Evolutionary conservation across 2,329 filamentous ascomycete species (phyloP).

Genomic region (Decorospora gaudefroyi): DNA sequence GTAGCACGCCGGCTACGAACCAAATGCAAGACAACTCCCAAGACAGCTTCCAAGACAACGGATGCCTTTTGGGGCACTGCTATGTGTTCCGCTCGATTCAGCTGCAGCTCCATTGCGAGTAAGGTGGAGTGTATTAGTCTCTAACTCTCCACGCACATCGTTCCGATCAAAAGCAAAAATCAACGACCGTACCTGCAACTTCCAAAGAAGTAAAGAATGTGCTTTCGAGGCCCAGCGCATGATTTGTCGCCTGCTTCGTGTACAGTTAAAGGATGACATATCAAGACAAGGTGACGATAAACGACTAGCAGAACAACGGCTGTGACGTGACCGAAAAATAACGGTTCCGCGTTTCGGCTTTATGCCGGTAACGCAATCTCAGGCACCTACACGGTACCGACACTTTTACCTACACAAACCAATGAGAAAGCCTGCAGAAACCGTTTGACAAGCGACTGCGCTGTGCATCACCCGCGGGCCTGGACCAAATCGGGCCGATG

Average conservation of each 20-base stretch:
- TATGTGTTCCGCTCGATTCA: not conserved
- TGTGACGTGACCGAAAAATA: constrained; percentile 3
- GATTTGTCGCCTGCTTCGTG: too few relatives aligned
- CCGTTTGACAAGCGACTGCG: constrained; percentile 2
- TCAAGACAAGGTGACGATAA: not conserved
- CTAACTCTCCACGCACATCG: too few relatives aligned
- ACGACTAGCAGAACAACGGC: constrained; percentile 1
- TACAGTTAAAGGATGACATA: too few relatives aligned
- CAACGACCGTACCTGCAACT: too few relatives aligned
- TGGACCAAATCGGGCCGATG: constrained; percentile 18
- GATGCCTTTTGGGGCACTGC: not conserved
- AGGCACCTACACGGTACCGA: not conserved
- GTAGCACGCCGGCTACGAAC: too few relatives aligned
- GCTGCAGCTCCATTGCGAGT: too few relatives aligned
- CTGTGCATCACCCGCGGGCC: constrained; percentile 8
- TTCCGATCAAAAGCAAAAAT: too few relatives aligned
- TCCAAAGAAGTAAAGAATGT: too few relatives aligned
- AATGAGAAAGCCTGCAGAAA: constrained; percentile 5
- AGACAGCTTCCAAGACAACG: constrained; percentile 1
- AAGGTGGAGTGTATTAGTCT: too few relatives aligned
- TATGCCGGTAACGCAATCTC: constrained; percentile 9
- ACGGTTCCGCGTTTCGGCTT: constrained; percentile 8
- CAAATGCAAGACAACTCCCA: not conserved
- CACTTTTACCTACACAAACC: not conserved
- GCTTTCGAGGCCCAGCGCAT: too few relatives aligned